Conservation (phyloP, 2,329 filamentous ascomycete species). For the Apiospora sp. region DNA sequence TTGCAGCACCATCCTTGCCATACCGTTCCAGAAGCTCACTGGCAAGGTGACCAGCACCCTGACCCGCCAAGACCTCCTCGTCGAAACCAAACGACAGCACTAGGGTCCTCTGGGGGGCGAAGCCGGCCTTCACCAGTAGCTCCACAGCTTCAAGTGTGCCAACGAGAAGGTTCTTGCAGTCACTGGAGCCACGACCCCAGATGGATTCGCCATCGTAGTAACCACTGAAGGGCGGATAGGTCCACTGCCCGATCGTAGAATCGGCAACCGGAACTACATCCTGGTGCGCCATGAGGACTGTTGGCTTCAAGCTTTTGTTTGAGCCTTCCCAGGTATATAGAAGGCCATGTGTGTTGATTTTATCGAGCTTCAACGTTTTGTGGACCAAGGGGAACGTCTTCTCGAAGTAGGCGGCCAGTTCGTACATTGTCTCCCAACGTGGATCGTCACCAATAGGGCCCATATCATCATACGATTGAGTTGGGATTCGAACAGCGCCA, state of each 20-base stretch:
- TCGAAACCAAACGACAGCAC: conserved; percentile 70
- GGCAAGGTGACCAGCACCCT: conserved; percentile 60
- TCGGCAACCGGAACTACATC: conserved; percentile 68
- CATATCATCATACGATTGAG: conserved; percentile 63
- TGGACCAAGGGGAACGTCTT: conserved; percentile 61
- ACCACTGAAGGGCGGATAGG: conserved; percentile 66
- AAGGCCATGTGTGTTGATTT: conserved; percentile 66
- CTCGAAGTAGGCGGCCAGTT: conserved; percentile 59
- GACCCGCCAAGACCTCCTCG: conserved; percentile 63
- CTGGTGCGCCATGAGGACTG: conserved; percentile 69
- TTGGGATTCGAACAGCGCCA: conserved; percentile 60
- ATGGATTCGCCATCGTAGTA: conserved; percentile 64
- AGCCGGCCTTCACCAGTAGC: conserved; percentile 59
- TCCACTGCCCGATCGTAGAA: conserved; percentile 61
- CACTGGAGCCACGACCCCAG: conserved; percentile 67
- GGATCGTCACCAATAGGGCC: conserved; percentile 61
- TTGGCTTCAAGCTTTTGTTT: conserved; percentile 58
- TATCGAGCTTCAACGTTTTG: conserved; percentile 55
- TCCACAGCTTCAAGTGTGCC: conserved; percentile 64
- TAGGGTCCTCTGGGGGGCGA: conserved; percentile 61
- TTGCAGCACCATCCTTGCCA: conserved; percentile 61
- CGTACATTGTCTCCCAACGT: conserved; percentile 65
- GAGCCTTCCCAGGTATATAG: conserved; percentile 65
- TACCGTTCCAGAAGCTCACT: conserved; percentile 55
- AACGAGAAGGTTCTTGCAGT: conserved; percentile 69